These are phyloP conservation scores for Clonostachys sp. DNA, from an alignment of 2,329 filamentous ascomycete species.

Conservation along the genomic window DNA sequence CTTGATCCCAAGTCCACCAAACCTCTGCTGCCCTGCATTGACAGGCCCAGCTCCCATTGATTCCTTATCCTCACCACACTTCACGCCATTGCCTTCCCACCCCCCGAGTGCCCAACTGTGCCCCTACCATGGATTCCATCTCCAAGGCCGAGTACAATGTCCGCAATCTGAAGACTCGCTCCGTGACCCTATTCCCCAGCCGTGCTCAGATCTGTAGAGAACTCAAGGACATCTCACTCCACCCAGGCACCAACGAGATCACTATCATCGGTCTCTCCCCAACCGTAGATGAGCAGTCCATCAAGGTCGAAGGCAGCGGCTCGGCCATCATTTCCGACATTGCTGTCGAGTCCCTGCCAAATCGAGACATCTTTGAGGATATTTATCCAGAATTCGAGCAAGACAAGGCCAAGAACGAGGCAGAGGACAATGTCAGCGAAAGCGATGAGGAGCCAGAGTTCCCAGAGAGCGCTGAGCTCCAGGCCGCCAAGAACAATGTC, in stretches of 20 bases:
- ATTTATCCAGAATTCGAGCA: constrained; percentile 42
- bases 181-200: constrained; percentile 58
- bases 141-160: constrained; percentile 47
- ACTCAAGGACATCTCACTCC: constrained; percentile 40
- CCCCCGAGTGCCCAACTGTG: too few species aligned
- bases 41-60: too few species aligned
- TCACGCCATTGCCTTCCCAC: too few species aligned
- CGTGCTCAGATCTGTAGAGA: constrained; percentile 57
- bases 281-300: constrained; percentile 51
- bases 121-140: constrained; percentile 25
- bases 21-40: too few species aligned
- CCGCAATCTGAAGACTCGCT: constrained; percentile 52
- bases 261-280: constrained; percentile 51
- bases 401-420: constrained; percentile 21
- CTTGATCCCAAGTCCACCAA: too few species aligned
- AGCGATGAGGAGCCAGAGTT: constrained; percentile 15
- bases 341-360: constrained; percentile 51
- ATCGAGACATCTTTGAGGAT: constrained; percentile 49
- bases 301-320: constrained; percentile 56
- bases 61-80: too few species aligned
- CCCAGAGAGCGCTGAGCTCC: constrained; percentile 10
- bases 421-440: constrained; percentile 16
- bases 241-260: constrained; percentile 54
- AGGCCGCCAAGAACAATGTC: constrained; percentile 21
- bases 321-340: constrained; percentile 56